Evolutionary conservation across 2,329 filamentous ascomycete species (phyloP).

Genomic region (Colletotrichum sidae): DNA sequence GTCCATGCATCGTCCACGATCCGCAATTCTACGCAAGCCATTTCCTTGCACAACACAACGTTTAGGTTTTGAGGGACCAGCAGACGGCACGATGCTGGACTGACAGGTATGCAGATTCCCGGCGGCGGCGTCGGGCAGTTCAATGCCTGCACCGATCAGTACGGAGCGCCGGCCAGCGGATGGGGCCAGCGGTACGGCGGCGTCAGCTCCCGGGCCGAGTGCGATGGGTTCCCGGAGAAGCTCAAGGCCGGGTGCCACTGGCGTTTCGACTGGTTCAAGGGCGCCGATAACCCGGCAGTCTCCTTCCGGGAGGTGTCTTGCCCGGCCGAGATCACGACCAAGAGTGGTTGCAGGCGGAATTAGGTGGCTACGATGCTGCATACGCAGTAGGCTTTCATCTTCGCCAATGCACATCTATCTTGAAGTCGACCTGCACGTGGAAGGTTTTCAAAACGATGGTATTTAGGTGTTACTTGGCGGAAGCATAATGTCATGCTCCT

Average conservation of each 20-base stretch:
- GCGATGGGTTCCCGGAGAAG: conserved; percentile 62
- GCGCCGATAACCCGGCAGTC: conserved; percentile 68
- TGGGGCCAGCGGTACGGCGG: conserved; percentile 72
- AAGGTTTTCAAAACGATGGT: background rate
- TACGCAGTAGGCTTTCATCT: background rate
- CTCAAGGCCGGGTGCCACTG: conserved; percentile 70
- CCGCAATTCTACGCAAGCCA: too few species aligned
- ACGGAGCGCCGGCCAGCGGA: conserved; percentile 58
- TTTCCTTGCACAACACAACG: too few species aligned
- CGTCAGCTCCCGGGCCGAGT: conserved; percentile 61
- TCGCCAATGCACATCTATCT: background rate
- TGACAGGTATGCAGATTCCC: conserved; percentile 49
- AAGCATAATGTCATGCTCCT: background rate
- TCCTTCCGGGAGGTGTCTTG: conserved; percentile 67
- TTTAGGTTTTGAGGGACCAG: too few species aligned
- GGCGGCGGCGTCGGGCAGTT: conserved; percentile 66
- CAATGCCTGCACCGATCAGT: conserved; percentile 56
- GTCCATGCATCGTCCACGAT: too few species aligned
- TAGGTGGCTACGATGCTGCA: conserved; percentile 4
- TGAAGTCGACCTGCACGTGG: background rate
- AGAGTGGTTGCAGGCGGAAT: conserved; percentile 50
- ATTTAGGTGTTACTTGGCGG: background rate
- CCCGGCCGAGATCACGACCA: conserved; percentile 59
- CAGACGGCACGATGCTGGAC: too few species aligned
- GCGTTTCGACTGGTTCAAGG: conserved; percentile 73